A percentile compares a stretch with the other conserved stretches of the same genome.
Conservation (phyloP, 805 yeast genomes). For the Priceomyces melissophilus region DNA sequence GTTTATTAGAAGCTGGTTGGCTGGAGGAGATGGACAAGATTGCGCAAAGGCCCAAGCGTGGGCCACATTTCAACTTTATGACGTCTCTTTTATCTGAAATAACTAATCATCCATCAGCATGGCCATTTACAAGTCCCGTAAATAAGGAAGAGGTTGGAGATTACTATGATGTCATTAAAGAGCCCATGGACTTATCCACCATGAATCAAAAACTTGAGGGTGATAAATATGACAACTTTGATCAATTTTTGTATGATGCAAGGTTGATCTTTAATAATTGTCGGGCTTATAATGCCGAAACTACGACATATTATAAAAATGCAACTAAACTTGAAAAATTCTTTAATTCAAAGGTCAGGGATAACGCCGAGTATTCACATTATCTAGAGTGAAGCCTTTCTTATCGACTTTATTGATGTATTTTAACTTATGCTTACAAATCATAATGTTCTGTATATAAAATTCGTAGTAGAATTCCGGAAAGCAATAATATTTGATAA, state of each 20-base stretch:
- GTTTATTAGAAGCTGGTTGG: slow-evolving; percentile 94
- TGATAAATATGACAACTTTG: slow-evolving; percentile 87
- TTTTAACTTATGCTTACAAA: not conserved
- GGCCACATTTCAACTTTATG: slow-evolving; percentile 94
- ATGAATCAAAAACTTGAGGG: slow-evolving; percentile 93
- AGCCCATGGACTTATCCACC: slow-evolving; percentile 96
- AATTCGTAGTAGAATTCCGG: no score
- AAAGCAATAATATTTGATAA: no score
- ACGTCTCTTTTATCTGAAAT: slow-evolving; percentile 81
- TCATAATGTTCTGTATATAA: not conserved
- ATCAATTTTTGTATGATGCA: slow-evolving; percentile 87
- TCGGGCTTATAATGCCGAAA: slow-evolving; percentile 87
- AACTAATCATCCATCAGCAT: slow-evolving; percentile 92
- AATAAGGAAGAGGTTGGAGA: slow-evolving; percentile 93
- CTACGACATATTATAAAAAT: slow-evolving; percentile 91
- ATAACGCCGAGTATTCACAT: slow-evolving; percentile 88
- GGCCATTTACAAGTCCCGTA: slow-evolving; percentile 97
- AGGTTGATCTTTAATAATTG: slow-evolving; percentile 86
- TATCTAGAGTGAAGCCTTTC: slow-evolving; percentile 47
- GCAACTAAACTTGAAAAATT: slow-evolving; percentile 93
- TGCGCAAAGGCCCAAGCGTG: slow-evolving; percentile 90
- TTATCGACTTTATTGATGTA: not conserved
- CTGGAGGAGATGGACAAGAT: slow-evolving; percentile 96
- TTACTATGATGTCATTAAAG: slow-evolving; percentile 92
- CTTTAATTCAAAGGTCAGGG: slow-evolving; percentile 75